A percentile compares a stretch with the other conserved stretches of the same genome.
These are phyloP conservation scores for Lanmaoa rubissima DNA, from an alignment of 768 basidiomycete species.

Conservation along the genomic window DNA sequence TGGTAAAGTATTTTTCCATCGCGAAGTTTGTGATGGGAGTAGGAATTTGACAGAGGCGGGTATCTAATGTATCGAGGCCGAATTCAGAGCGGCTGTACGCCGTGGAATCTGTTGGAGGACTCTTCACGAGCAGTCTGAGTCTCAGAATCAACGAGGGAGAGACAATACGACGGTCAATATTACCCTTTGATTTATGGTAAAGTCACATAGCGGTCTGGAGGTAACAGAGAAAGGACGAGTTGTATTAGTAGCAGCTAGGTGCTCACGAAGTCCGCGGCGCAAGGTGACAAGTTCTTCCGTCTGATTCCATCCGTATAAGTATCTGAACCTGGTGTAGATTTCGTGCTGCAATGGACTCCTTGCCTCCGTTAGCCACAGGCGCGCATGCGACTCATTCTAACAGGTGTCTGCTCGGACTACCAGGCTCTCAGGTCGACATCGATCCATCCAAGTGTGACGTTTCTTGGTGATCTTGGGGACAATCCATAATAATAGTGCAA, in stretches of 20 bases:
- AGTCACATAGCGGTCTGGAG: background rate
- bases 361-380: slow-evolving; percentile 37
- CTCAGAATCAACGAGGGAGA: background rate
- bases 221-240: background rate
- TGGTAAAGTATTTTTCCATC: background rate
- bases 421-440: slow-evolving; percentile 60
- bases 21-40: background rate
- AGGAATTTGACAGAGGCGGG: too few species aligned
- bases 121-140: background rate
- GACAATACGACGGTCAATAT: background rate
- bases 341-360: slow-evolving; percentile 9
- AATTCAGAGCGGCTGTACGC: too few species aligned
- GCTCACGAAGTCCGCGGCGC: background rate
- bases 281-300: too few species aligned
- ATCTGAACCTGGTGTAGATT: background rate
- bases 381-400: slow-evolving; percentile 66
- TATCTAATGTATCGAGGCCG: too few species aligned
- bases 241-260: too few species aligned
- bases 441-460: slow-evolving; percentile 68
- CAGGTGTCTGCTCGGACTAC: slow-evolving; percentile 70
- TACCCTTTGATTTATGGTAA: background rate
- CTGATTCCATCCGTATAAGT: too few species aligned
- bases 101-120: background rate
- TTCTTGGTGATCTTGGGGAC: slow-evolving; percentile 14
- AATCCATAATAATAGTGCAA: slow-evolving; percentile 9